Conservation (phyloP, 805 yeast genomes). For the Barnettozyma vustinii region DNA sequence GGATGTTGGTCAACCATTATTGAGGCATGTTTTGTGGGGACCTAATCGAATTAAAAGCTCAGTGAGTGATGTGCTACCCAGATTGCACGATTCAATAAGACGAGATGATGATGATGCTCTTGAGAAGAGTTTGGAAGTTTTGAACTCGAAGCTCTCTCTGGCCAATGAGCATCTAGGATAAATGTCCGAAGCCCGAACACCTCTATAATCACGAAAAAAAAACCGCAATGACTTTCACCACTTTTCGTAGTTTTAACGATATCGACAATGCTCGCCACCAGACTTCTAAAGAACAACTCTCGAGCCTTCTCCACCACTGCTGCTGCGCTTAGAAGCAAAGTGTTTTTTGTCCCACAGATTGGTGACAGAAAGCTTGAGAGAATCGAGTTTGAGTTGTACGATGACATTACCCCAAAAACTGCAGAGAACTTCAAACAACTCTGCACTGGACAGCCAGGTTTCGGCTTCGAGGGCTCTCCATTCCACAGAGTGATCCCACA, state of each 20-base stretch:
- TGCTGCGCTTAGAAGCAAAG: constrained; percentile 39
- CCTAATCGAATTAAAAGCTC: constrained; percentile 49
- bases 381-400: constrained; percentile 29
- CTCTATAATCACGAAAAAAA: background rate
- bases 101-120: constrained; percentile 36
- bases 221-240: background rate
- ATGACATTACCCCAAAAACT: constrained; percentile 78
- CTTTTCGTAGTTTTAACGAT: background rate
- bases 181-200: background rate
- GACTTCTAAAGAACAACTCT: constrained; percentile 15
- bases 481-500: constrained; percentile 98
- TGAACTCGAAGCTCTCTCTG: constrained; percentile 5
- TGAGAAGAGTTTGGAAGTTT: constrained; percentile 8
- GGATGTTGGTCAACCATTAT: constrained; percentile 46
- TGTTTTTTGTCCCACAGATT: constrained; percentile 51
- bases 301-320: constrained; percentile 23
- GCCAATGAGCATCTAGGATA: constrained; percentile 3
- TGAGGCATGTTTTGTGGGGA: constrained; percentile 59
- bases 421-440: constrained; percentile 94
- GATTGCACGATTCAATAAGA: constrained; percentile 49
- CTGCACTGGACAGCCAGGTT: constrained; percentile 94
- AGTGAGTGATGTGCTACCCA: constrained; percentile 51
- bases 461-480: constrained; percentile 81
- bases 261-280: constrained; percentile 5
- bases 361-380: constrained; percentile 44